Evolutionary conservation across 2,329 filamentous ascomycete genomes (phyloP), one percentile per base, ranked within the genome.

Genomic region (Aspergillus pseudotamarii): DNA sequence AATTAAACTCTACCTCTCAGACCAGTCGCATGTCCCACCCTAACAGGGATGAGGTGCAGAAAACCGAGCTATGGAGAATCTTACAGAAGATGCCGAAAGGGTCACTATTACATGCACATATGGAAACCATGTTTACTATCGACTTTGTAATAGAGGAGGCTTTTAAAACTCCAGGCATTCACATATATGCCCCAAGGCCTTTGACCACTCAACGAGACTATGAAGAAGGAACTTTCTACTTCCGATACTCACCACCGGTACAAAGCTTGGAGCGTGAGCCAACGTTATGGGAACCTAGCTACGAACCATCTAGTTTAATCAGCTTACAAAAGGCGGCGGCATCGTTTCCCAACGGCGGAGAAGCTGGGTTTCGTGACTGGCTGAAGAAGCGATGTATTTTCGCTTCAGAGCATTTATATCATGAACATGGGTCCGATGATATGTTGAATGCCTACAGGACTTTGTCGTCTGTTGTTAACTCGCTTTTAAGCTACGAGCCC

Each of bases 21-120:
- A 93, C 93, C 0, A 94, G 94, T 12, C 96, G 97, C 90, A 95
- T 96, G 91, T 97, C 97, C 79, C 89, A 87, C 41, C 84, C 94
- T 41, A 93, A 93, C 69, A 94, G 93, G 77, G 86, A 89, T n/a
- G 87, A 88, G 43, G 96, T 97, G 88, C 92, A 96, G 78, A 84
- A 84, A 69, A 96, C 92, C 16, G 89, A 89, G 72, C 83, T 97
- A 28, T 98, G 93, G 93, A 85, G 88, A 67, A 95, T 97, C 70
- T 86, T 97, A 19, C 86, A 89, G 63, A 86, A 83, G 67, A 93
- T 98, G 91, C 94, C 94, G 32, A 98, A 98, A 77, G 95, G 94
- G 14, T 75, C 77, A 8, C 70, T 76, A 1, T 62, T 76, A 64
- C 94, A 98, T 80, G 92, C 92, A 50, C 94, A 98, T 77, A 82